Evolutionary conservation across 1,139 yeast species (phyloP).

Genomic region (Protomyces inundatus): DNA sequence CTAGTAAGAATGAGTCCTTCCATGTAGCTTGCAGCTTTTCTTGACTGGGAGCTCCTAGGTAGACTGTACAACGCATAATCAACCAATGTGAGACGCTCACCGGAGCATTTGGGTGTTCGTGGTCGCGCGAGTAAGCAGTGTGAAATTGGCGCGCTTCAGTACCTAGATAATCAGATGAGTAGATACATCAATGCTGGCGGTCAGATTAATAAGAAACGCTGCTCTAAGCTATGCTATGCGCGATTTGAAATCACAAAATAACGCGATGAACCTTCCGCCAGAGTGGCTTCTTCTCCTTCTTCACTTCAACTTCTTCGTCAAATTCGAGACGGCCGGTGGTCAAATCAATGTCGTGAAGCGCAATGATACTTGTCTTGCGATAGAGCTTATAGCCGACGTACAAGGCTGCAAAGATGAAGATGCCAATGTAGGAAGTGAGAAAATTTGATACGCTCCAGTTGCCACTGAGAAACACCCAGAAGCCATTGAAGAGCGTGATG

Average conservation of each 20-base stretch:
- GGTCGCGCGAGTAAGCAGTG: background rate
- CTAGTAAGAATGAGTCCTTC: background rate
- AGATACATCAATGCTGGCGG: too few relatives aligned
- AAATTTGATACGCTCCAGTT: constrained; percentile 57
- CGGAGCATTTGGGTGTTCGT: background rate
- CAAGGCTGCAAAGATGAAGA: constrained; percentile 47
- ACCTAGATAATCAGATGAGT: too few relatives aligned
- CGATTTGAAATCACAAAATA: background rate
- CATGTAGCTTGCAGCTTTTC: constrained; percentile 2
- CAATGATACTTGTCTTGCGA: constrained; percentile 32
- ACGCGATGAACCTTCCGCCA: background rate
- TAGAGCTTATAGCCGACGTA: constrained; percentile 52
- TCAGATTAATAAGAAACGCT: background rate
- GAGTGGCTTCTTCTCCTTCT: background rate
- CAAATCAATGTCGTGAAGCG: constrained; percentile 29
- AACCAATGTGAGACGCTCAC: background rate
- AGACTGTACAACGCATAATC: background rate
- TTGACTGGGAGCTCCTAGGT: constrained; percentile 15
- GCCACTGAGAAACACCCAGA: constrained; percentile 57
- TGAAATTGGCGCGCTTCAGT: background rate
- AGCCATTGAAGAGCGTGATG: constrained; percentile 64
- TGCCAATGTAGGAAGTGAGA: constrained; percentile 52
- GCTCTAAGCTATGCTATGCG: background rate
- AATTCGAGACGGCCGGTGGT: constrained; percentile 24
- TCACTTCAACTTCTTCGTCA: background rate